A percentile compares a stretch with the other conserved stretches of the same genome.
Evolutionary conservation across 164 flowering plant species (phyloP).

Genomic region (Tetrastigma voinierianum): DNA sequence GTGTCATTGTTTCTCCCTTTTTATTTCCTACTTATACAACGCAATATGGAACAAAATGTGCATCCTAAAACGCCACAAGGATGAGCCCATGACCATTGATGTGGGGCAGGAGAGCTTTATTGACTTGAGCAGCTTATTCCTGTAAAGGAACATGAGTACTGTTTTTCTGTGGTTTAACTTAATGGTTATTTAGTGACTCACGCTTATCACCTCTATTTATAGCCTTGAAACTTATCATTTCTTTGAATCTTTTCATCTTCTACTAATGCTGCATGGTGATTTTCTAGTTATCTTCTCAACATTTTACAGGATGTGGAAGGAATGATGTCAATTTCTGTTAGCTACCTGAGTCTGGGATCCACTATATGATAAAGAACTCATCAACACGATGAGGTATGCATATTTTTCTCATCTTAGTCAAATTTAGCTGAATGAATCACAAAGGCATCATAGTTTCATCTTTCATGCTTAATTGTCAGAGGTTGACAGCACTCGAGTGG

Average conservation of each 20-base stretch:
- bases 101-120: too few relatives aligned
- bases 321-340: slow-evolving; percentile 98
- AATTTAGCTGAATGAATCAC: neutral
- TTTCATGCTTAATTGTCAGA: slow-evolving; percentile 37
- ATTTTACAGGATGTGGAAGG: slow-evolving; percentile 90
- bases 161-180: too few relatives aligned
- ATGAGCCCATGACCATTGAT: too few relatives aligned
- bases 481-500: slow-evolving; percentile 98
- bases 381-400: slow-evolving; percentile 82
- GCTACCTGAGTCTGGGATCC: slow-evolving; percentile 94
- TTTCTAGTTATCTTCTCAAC: slow-evolving; percentile 6
- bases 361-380: slow-evolving; percentile 89
- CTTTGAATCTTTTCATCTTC: neutral
- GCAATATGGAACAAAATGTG: too few relatives aligned
- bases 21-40: too few relatives aligned
- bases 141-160: too few relatives aligned
- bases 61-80: too few relatives aligned
- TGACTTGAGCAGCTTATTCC: too few relatives aligned
- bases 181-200: too few relatives aligned
- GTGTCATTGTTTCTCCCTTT: too few relatives aligned
- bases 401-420: neutral
- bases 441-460: neutral
- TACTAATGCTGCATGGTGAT: neutral
- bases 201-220: too few relatives aligned
- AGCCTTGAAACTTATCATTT: neutral